Base-by-base conservation (phyloP, 768 basidiomycete species). In the Clathrus columnatus region DNA sequence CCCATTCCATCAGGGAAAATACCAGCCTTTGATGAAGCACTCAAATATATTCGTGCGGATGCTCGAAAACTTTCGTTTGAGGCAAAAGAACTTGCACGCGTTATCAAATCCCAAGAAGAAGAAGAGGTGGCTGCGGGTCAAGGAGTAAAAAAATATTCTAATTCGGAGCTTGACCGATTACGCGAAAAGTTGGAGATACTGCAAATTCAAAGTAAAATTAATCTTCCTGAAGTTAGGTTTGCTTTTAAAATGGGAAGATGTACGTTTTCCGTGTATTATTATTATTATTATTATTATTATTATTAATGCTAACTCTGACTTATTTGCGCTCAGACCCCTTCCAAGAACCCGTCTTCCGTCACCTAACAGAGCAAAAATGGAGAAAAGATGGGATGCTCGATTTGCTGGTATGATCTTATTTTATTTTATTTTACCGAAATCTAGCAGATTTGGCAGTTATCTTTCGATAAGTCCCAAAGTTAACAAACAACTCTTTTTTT, bases 281-380 rank as follows among this genome's bases (percentile, higher is more conserved):
- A n/a, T n/a, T n/a, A 4, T 30, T 20, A 23, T 10, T 57, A 51
- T 47, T 44, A 17, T 10, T 10, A 14, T 1, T 43, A 8, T 29
- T 20, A 7, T 30, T 14, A 8, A 16, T 30, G 46, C 46, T 47
- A 47, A 47, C 7, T 46, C 10, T n/a, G n/a, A 17, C 17, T 36
- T 6, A n/a, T 18, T 14, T 32, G 21, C 36, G 5, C 55, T 2
- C 63, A 27, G 61, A 54, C 49, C 70, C 71, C 54, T 54, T 69
- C 45, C 50, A 69, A n/a, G 79, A 77, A 56, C 74, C 79, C 0
- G 79, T 83, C 0, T 84, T 90, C 64, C 77, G 91, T n/a, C 81
- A 90, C 65, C 72, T 98, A 27, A 69, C 84, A 4, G 91, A 95
- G 68, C 80, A 87, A 62, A 76, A 78, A 61, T 98, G 92, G 95